A percentile compares a stretch with the other conserved stretches of the same genome.
These are phyloP conservation scores for Phytopythium mirpurense DNA, from an alignment of 352 stramenopile species.

Conservation along the genomic window DNA sequence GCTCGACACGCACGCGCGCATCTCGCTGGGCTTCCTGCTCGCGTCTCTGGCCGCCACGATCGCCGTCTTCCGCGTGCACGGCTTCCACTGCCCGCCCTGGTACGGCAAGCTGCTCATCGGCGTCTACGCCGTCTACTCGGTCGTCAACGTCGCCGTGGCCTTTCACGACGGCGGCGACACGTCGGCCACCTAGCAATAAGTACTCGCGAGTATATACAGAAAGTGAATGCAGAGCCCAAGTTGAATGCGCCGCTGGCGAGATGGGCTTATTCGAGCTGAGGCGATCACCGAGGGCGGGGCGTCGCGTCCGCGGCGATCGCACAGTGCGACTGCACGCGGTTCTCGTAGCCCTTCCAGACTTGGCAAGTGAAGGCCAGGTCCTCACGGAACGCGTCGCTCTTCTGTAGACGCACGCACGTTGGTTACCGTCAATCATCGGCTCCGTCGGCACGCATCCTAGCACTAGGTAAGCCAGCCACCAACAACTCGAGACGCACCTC, in stretches of 20 bases:
- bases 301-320: constrained; percentile 15
- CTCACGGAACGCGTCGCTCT: constrained; percentile 71
- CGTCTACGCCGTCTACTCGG: constrained; percentile 68
- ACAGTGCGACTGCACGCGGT: constrained; percentile 71
- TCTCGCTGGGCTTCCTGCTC: constrained; percentile 71
- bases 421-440: no score
- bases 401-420: constrained; percentile 20
- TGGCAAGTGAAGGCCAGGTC: constrained; percentile 69
- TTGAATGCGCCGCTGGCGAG: no score
- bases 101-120: constrained; percentile 68
- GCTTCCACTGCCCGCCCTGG: constrained; percentile 58
- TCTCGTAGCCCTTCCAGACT: constrained; percentile 84
- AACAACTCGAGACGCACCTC: constrained; percentile 31
- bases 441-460: not conserved
- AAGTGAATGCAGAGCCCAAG: no score
- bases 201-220: no score
- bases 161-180: constrained; percentile 17
- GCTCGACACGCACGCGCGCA: constrained; percentile 62
- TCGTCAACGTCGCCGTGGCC: constrained; percentile 61
- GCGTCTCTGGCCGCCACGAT: constrained; percentile 46
- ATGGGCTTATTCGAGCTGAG: no score
- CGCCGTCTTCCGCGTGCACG: constrained; percentile 43
- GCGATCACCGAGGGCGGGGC: not conserved
- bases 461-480: not conserved
- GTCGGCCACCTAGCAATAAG: no score